Conservation (phyloP, 2,329 filamentous ascomycete species). For the Diaporthe amygdali region DNA sequence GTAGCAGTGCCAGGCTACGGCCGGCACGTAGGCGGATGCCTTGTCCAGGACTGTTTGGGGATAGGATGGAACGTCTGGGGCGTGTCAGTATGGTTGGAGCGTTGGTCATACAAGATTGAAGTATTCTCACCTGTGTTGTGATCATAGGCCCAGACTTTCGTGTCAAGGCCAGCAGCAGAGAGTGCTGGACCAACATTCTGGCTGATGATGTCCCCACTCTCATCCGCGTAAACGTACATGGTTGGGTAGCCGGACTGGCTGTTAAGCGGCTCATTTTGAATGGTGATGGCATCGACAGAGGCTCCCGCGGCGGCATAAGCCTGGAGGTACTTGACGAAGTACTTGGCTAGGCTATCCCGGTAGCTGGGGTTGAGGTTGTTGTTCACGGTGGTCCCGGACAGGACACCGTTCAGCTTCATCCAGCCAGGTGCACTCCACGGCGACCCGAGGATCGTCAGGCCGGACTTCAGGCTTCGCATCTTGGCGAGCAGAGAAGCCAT, state of each 20-base stretch:
- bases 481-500: conserved; percentile 44
- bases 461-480: conserved; percentile 40
- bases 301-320: conserved; percentile 42
- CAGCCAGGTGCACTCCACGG: conserved; percentile 47
- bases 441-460: conserved; percentile 43
- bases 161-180: conserved; percentile 42
- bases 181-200: conserved; percentile 46
- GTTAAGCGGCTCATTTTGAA: conserved; percentile 51
- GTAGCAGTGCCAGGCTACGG: conserved; percentile 49
- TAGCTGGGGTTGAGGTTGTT: conserved; percentile 46
- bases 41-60: conserved; percentile 43
- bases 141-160: conserved; percentile 52
- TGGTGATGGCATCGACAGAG: conserved; percentile 46
- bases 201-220: conserved; percentile 42
- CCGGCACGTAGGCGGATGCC: conserved; percentile 37
- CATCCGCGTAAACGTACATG: conserved; percentile 44
- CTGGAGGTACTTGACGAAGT: conserved; percentile 48
- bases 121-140: conserved; percentile 40
- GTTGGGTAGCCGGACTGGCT: conserved; percentile 43
- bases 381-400: conserved; percentile 39
- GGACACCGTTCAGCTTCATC: conserved; percentile 45
- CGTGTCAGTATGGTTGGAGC: neutral
- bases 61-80: conserved; percentile 38
- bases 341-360: conserved; percentile 40
- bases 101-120: neutral